Percentiles rank a stretch among this genome's conserved stretches.
Conservation (phyloP, 768 basidiomycete species). For the Mycena alexandri region DNA sequence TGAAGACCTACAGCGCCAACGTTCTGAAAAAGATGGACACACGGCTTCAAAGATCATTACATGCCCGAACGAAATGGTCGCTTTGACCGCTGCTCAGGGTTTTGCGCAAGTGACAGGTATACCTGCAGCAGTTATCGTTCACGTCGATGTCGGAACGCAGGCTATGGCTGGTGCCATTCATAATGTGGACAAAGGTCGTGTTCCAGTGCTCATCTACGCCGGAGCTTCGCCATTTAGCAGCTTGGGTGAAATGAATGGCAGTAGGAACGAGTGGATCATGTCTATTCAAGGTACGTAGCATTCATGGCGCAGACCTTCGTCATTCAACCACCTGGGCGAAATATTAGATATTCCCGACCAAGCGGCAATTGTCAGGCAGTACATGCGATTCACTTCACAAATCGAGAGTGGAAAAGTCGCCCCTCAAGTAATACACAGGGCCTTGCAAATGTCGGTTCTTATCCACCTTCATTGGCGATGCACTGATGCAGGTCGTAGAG, state of each 20-base stretch:
- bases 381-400: conserved; percentile 77
- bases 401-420: conserved; percentile 67
- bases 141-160: conserved; percentile 76
- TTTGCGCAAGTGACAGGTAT: conserved; percentile 75
- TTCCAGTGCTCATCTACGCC: conserved; percentile 78
- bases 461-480: not conserved
- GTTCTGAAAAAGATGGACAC: conserved; percentile 50
- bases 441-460: conserved; percentile 71
- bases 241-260: conserved; percentile 69
- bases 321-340: conserved; percentile 8
- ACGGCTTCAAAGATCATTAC: conserved; percentile 69
- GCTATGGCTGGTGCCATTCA: conserved; percentile 79
- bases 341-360: conserved; percentile 77
- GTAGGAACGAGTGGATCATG: conserved; percentile 81
- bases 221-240: conserved; percentile 74
- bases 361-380: conserved; percentile 76
- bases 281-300: conserved; percentile 70
- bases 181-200: conserved; percentile 72
- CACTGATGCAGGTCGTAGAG: conserved; percentile 51
- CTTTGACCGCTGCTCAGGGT: conserved; percentile 77
- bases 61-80: conserved; percentile 85
- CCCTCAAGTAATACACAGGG: conserved; percentile 64
- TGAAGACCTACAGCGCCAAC: conserved; percentile 75
- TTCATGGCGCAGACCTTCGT: not conserved
- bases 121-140: conserved; percentile 80